Evolutionary conservation across 2,329 filamentous ascomycete species (phyloP).

Genomic region (Fusarium chaquense): DNA sequence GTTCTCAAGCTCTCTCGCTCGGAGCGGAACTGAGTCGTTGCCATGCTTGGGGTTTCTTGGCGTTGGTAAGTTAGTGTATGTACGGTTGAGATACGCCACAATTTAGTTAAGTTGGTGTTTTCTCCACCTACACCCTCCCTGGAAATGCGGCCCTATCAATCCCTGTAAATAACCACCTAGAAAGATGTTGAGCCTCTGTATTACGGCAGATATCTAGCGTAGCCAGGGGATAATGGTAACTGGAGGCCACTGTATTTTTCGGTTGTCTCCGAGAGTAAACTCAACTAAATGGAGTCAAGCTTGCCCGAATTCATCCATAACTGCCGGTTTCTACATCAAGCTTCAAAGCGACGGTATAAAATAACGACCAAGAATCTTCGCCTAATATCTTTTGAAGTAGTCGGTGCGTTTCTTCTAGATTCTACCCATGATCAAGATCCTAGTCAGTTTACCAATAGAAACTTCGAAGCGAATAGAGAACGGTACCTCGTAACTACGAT

Average conservation of each 20-base stretch:
- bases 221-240: background rate
- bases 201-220: conserved; percentile 3
- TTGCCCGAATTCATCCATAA: too few relatives aligned
- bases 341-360: background rate
- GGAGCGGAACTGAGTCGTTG: conserved; percentile 35
- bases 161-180: conserved; percentile 6
- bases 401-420: conserved; percentile 12
- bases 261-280: conserved; percentile 15
- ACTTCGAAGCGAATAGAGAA: conserved; percentile 1
- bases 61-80: conserved; percentile 6
- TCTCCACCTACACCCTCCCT: conserved; percentile 27
- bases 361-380: background rate
- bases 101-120: conserved; percentile 9
- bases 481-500: conserved; percentile 15
- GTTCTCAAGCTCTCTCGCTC: conserved; percentile 9
- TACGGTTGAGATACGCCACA: conserved; percentile 42
- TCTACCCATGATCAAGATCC: conserved; percentile 20
- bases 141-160: conserved; percentile 20
- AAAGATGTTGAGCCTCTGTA: conserved; percentile 22
- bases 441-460: conserved; percentile 24
- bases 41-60: conserved; percentile 40
- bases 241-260: background rate
- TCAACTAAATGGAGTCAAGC: conserved; percentile 21
- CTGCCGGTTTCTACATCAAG: background rate
- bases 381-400: background rate